A percentile compares a stretch with the other conserved stretches of the same genome.
phyloP scores from a whole-genome alignment of 129 eudicot species.

The Erigeron canadensis region DNA sequence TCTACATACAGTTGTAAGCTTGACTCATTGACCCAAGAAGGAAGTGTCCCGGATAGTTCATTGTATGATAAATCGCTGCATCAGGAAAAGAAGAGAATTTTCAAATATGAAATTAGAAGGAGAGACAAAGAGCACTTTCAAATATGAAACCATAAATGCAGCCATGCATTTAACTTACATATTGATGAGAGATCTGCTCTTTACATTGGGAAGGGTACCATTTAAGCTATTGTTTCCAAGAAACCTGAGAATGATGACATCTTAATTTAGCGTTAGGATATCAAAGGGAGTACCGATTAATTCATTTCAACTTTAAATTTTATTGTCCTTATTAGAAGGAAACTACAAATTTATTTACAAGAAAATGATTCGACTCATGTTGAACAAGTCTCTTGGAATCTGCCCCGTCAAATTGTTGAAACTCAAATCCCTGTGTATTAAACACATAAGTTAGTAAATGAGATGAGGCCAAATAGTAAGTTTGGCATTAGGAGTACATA shows the following conservation, averaged over 20 bases:
- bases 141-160: not conserved
- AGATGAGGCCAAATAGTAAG: not conserved
- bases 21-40: slow-evolving; percentile 57
- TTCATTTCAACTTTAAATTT: not conserved
- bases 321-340: not conserved
- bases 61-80: slow-evolving; percentile 90
- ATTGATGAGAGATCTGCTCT: slow-evolving; percentile 39
- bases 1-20: slow-evolving; percentile 65
- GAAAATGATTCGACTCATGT: slow-evolving; percentile 43
- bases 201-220: slow-evolving; percentile 55
- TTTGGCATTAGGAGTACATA: not conserved
- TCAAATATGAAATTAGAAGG: not conserved
- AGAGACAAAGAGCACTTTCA: not conserved
- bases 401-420: slow-evolving; percentile 69
- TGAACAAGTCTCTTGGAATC: slow-evolving; percentile 64
- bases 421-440: slow-evolving; percentile 75
- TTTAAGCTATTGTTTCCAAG: slow-evolving; percentile 74
- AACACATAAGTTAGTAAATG: slow-evolving; percentile 1
- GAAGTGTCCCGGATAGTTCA: slow-evolving; percentile 72
- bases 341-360: slow-evolving; percentile 46
- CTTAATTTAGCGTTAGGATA: not conserved
- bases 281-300: not conserved
- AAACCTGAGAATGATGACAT: slow-evolving; percentile 48
- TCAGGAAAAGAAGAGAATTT: not conserved
- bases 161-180: slow-evolving; percentile 44